phyloP scores from a whole-genome alignment of 768 basidiomycete genomes.

The Rhodotorula kratochvilovae region DNA sequence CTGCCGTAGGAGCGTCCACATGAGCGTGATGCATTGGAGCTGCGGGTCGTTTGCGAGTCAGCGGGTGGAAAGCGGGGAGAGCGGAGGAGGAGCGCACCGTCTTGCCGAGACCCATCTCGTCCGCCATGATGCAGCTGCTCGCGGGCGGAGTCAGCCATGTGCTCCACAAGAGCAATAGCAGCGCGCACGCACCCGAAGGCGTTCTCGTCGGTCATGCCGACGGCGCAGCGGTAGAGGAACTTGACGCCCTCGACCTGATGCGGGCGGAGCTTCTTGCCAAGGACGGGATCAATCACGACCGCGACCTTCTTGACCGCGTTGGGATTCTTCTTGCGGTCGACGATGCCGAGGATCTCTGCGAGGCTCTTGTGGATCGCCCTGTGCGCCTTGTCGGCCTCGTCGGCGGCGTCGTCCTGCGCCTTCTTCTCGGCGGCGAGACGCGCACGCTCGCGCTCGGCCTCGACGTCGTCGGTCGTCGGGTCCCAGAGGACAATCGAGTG shows the following conservation, averaged over 20 bases:
- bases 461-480: conserved; percentile 86
- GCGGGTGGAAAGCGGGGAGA: not conserved
- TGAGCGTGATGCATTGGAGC: conserved; percentile 86
- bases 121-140: conserved; percentile 92
- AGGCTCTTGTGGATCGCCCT: conserved; percentile 84
- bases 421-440: conserved; percentile 64
- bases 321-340: conserved; percentile 59
- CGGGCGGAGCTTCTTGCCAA: conserved; percentile 82
- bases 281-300: conserved; percentile 88
- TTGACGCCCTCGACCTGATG: conserved; percentile 99
- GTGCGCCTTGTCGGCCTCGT: conserved; percentile 49
- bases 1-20: conserved; percentile 94
- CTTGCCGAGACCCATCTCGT: conserved; percentile 89
- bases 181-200: conserved; percentile 54
- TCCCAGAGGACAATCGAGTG: conserved; percentile 97
- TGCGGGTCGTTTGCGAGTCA: not conserved
- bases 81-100: conserved; percentile 14
- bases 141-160: conserved; percentile 47
- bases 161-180: not conserved
- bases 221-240: conserved; percentile 94
- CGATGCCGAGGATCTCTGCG: conserved; percentile 69
- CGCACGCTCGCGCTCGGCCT: conserved; percentile 78
- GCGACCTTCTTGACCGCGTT: conserved; percentile 79
- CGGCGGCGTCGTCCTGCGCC: conserved; percentile 56
- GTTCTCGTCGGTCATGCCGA: conserved; percentile 84